Evolutionary conservation across 2,329 filamentous ascomycete genomes (phyloP), one percentile per base, ranked within the genome.

Genomic region (Chaetomiaceae sp.): DNA sequence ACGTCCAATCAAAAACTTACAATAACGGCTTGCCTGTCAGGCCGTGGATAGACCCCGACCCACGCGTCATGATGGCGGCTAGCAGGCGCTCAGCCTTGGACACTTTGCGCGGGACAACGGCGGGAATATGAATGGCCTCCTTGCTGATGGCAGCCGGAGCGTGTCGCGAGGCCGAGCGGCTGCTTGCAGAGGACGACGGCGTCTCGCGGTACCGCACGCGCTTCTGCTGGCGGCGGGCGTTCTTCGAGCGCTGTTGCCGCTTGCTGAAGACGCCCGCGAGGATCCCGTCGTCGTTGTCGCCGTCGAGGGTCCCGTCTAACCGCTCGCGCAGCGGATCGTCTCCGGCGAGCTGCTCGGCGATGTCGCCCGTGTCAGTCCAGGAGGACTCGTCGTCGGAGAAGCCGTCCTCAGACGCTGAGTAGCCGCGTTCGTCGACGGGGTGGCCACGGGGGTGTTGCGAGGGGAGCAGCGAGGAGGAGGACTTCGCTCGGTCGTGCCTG

Each of bases 21-120:
- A 98, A 79, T 62, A 98, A 75, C 68, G 91, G 83, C 74, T 94
- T 95, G 71, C 93, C 93, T 60, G 94, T 95, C 59, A 98, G 79
- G 74, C 93, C 93, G 71, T 93, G 86, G 61, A 88, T 84, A 64
- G 85, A 82, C 63, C 78, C 74, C 57, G 82, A 78, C 55, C 86
- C 82, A 64, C 83, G 82, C 57, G 88, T 82, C 90, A 98, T 96
- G 77, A 94, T 84, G 73, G 75, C 68, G 58, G 85, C 87, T 59
- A 97, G 69, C 56, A 86, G 67, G 62, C 81, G 84, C 66, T 90
- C 80, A 54, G 72, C 77, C 59, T 76, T 76, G 44, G 79, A 77
- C 52, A 89, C 80, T 51, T 69, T 77, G 56, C 77, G 77, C 38
- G 76, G 77, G 42, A 73, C 69, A 49, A 86, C 79, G 60, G 77